Evolutionary conservation across 768 basidiomycete species (phyloP), one percentile per base, ranked within the genome.

Genomic region (Trametes coccinea): DNA sequence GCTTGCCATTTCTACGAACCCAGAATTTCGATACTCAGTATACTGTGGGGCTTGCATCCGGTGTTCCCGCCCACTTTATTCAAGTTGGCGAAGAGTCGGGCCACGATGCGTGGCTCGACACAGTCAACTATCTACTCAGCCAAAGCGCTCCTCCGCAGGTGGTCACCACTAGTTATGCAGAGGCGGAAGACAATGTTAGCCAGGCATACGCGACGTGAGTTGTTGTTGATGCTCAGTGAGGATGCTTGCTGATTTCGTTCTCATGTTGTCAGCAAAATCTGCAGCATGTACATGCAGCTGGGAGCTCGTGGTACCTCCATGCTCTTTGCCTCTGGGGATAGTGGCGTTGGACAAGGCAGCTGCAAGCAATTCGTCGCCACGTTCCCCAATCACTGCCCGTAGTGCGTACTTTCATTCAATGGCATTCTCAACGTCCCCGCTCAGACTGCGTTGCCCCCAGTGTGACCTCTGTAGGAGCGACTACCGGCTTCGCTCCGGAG

Each of bases 241-340:
- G n/a, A n/a, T n/a, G n/a, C n/a, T n/a, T 13, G 11, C 5, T 7
- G 39, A 2, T 27, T 33, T 52, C 34, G 22, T 4, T 9, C 31
- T 3, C 2, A 37, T 6, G 11, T 39, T 9, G 29, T 14, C 53
- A 75, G 73, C 51, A 59, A 61, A 8, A 55, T 78, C 41, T 78
- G 75, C 65, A 74, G 74, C 56, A 67, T 67, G 29, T 75, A 73
- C 62, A 63, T 65, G 50, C 72, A 73, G 61, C 70, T 78, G n/a
- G 74, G 74, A 27, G 72, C 75, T 11, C 73, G 72, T 39, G 76
- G 76, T 22, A 66, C 69, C 4, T 74, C 73, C 5, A 65, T 77
- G 56, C 62, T 78, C 16, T 77, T 76, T 67, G 69, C 74, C 0
- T 75, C 77, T 8, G 77, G 76, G 22, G 75, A 77, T 56, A 72